Percentiles rank a stretch among this genome's conserved stretches.
Evolutionary conservation across 179 eudicot species (phyloP).

Genomic region (Silene vulgaris): DNA sequence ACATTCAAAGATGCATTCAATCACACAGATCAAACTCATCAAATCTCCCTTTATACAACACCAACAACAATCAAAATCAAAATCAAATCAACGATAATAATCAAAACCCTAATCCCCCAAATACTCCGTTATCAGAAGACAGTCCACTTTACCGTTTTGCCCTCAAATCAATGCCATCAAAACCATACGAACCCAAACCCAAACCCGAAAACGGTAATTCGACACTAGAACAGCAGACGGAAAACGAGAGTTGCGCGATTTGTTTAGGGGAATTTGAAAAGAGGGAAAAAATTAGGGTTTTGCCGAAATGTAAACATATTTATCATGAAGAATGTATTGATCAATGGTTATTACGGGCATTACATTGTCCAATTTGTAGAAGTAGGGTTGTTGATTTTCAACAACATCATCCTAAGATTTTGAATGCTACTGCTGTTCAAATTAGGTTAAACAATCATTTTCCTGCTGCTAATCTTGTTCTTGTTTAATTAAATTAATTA

Average conservation of each 20-base stretch:
- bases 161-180: constrained; percentile 12
- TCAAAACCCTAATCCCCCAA: background rate
- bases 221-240: background rate
- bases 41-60: background rate
- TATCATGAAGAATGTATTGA: constrained; percentile 37
- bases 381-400: constrained; percentile 17
- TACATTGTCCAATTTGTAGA: constrained; percentile 36
- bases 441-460: constrained; percentile 15
- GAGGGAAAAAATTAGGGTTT: constrained; percentile 23
- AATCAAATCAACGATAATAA: background rate
- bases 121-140: constrained; percentile 4
- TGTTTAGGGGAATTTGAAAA: constrained; percentile 28
- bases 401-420: background rate
- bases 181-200: background rate
- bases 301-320: constrained; percentile 31
- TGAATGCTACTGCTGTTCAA: background rate
- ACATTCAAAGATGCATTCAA: constrained; percentile 17
- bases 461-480: constrained; percentile 11
- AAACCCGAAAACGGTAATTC: background rate
- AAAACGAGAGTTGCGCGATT: constrained; percentile 21
- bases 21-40: background rate
- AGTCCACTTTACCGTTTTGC: constrained; percentile 6
- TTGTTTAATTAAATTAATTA: constrained; percentile 8
- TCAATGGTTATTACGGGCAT: constrained; percentile 16
- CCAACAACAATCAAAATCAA: background rate